These are phyloP conservation scores for Eleusine coracana DNA, from an alignment of 176 grass and related monocot species.

Conservation along the genomic window DNA sequence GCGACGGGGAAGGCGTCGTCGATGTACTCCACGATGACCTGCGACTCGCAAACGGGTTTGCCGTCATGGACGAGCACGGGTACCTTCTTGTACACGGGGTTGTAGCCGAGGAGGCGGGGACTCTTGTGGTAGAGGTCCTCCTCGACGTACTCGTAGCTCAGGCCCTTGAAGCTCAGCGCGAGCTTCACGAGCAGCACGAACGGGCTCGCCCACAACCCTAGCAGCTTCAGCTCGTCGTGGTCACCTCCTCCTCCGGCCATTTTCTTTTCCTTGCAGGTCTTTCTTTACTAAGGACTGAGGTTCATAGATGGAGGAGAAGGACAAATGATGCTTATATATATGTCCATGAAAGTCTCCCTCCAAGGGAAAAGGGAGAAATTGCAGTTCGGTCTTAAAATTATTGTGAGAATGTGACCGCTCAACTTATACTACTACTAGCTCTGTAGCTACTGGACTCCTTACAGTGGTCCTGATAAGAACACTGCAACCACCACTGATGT, in stretches of 20 bases:
- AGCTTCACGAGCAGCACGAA: slow-evolving; percentile 23
- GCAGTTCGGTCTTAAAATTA: too few relatives aligned
- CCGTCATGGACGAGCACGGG: slow-evolving; percentile 70
- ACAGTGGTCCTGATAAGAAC: too few relatives aligned
- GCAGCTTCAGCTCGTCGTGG: slow-evolving; percentile 35
- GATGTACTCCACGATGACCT: slow-evolving; percentile 65
- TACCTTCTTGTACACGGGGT: slow-evolving; percentile 63
- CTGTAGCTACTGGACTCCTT: too few relatives aligned
- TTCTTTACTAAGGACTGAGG: too few relatives aligned
- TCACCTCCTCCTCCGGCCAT: neutral
- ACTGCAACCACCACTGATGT: too few relatives aligned
- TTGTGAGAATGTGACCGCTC: too few relatives aligned
- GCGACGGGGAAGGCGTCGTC: slow-evolving; percentile 54
- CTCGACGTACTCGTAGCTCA: slow-evolving; percentile 42
- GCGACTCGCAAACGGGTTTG: slow-evolving; percentile 51
- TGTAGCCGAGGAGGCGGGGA: slow-evolving; percentile 37
- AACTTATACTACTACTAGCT: too few relatives aligned
- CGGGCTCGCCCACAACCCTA: slow-evolving; percentile 14
- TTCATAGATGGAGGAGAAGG: too few relatives aligned
- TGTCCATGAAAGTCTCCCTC: too few relatives aligned
- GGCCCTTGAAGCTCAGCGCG: slow-evolving; percentile 47
- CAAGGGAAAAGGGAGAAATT: too few relatives aligned
- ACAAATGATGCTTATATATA: too few relatives aligned
- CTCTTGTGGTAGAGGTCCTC: slow-evolving; percentile 41
- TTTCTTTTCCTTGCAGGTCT: too few relatives aligned